Evolutionary conservation across 352 stramenopile genomes (phyloP).

Genomic region (Phytophthora chlamydospora): DNA sequence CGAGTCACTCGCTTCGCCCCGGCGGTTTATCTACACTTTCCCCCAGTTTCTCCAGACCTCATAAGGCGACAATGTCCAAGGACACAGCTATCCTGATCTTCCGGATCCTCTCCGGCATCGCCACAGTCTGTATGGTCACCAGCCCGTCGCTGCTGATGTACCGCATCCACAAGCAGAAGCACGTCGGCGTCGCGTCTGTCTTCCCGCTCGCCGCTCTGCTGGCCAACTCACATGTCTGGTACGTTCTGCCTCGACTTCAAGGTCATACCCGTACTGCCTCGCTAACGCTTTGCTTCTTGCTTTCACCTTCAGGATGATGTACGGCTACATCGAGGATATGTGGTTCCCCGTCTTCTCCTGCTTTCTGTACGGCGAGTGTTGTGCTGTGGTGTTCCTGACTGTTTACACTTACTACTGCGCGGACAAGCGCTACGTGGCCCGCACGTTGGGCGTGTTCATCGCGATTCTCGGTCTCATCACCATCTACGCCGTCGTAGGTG

Average conservation of each 20-base stretch:
- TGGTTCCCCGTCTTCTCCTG: slow-evolving; percentile 53
- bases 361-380: slow-evolving; percentile 46
- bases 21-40: slow-evolving; percentile 9
- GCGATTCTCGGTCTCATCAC: slow-evolving; percentile 35
- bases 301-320: slow-evolving; percentile 45
- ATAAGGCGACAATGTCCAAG: slow-evolving; percentile 24
- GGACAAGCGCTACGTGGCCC: slow-evolving; percentile 39
- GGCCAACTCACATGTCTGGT: slow-evolving; percentile 48
- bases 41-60: neutral
- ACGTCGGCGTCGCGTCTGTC: slow-evolving; percentile 44
- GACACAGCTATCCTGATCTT: slow-evolving; percentile 34
- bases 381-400: slow-evolving; percentile 42
- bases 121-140: slow-evolving; percentile 46
- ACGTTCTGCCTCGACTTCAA: slow-evolving; percentile 27
- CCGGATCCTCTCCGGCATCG: slow-evolving; percentile 34
- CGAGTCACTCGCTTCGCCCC: slow-evolving; percentile 4
- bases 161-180: slow-evolving; percentile 46
- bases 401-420: slow-evolving; percentile 63
- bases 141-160: slow-evolving; percentile 46
- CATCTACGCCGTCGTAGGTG: slow-evolving; percentile 46
- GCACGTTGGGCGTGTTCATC: slow-evolving; percentile 26
- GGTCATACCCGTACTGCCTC: slow-evolving; percentile 20
- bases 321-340: slow-evolving; percentile 49
- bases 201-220: slow-evolving; percentile 47
- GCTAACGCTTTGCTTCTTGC: slow-evolving; percentile 26